These are phyloP conservation scores for Plasmodium blacklocki DNA, from an alignment of 169 alveolate species.

Conservation along the genomic window DNA sequence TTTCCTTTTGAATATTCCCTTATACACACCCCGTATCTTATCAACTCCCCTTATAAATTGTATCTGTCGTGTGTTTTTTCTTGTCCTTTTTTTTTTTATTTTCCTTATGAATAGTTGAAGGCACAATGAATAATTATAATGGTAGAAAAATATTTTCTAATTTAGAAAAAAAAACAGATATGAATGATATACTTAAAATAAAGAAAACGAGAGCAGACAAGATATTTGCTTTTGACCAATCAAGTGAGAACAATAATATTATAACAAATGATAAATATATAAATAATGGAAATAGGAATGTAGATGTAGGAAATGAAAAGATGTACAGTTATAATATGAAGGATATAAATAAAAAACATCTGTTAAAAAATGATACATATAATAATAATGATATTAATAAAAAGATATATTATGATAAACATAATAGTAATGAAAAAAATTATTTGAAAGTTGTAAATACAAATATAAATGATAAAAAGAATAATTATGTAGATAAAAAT, in stretches of 20 bases:
- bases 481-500: constrained; percentile 30
- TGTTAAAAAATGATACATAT: constrained; percentile 29
- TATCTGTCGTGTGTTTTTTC: neutral
- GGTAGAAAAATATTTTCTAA: constrained; percentile 1
- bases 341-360: constrained; percentile 15
- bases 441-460: constrained; percentile 18
- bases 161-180: constrained; percentile 27
- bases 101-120: constrained; percentile 2
- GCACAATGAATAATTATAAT: constrained; percentile 43
- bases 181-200: constrained; percentile 31
- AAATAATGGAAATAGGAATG: constrained; percentile 29
- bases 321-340: constrained; percentile 36
- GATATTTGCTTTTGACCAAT: constrained; percentile 3
- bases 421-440: constrained; percentile 45
- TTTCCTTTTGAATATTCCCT: neutral
- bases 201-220: constrained; percentile 34
- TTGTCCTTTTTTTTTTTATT: too few relatives aligned
- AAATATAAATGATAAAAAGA: constrained; percentile 12
- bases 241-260: neutral
- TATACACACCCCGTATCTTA: too few relatives aligned
- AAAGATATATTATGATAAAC: constrained; percentile 52
- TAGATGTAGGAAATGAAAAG: constrained; percentile 31
- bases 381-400: constrained; percentile 47
- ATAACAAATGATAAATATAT: constrained; percentile 8
- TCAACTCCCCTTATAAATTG: too few relatives aligned